Conservation (phyloP, 495 filamentous ascomycete genomes). For the Symbiotaphrina buchneri region DNA sequence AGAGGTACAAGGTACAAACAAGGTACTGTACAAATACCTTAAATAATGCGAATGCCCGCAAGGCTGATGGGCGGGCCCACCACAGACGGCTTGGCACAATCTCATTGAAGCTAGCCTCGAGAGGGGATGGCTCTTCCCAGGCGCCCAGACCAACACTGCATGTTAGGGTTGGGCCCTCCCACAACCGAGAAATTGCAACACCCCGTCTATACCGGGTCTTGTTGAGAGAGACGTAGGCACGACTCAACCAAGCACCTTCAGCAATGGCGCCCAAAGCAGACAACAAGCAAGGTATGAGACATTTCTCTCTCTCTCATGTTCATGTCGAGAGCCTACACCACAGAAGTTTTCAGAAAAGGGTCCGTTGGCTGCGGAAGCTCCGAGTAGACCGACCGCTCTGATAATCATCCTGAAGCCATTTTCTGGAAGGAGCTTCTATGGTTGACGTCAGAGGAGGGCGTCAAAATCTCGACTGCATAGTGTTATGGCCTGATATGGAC, state of each 20-base stretch:
- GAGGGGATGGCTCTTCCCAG: too few species aligned
- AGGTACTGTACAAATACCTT: too few species aligned
- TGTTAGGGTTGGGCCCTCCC: neutral
- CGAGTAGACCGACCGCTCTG: neutral
- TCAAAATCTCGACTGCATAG: neutral
- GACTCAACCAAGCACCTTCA: neutral
- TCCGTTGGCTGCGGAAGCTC: too few species aligned
- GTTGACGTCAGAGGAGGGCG: neutral
- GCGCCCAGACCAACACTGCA: too few species aligned
- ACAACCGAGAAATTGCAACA: slow-evolving; percentile 1
- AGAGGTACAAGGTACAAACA: too few species aligned
- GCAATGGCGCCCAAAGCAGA: slow-evolving; percentile 50
- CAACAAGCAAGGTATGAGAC: slow-evolving; percentile 43
- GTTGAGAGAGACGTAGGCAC: too few species aligned
- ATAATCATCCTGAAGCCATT: neutral
- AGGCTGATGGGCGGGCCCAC: too few species aligned
- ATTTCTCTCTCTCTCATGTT: slow-evolving; percentile 6
- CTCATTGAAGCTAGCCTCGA: too few species aligned
- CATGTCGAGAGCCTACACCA: slow-evolving; percentile 9
- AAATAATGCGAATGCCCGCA: too few species aligned
- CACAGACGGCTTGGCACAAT: too few species aligned
- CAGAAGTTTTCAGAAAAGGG: neutral
- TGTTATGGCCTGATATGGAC: neutral
- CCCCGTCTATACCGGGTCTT: neutral
- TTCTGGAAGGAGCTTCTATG: neutral